phyloP scores from a whole-genome alignment of 1,139 yeast species.

The Candida sanyaensis region DNA sequence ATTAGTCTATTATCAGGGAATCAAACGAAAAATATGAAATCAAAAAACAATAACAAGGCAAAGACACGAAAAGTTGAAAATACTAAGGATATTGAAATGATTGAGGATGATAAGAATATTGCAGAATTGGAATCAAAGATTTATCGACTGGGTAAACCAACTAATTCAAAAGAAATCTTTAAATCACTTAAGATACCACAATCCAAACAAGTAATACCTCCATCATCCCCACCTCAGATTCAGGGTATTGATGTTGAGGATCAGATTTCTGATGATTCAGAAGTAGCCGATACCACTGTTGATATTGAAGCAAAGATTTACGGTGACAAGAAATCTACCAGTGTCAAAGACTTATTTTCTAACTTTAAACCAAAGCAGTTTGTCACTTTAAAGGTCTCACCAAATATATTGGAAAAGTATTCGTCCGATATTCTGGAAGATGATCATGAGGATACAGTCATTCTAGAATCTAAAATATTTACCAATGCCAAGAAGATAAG shows the following conservation, averaged over 20 bases:
- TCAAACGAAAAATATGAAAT: conserved; percentile 4
- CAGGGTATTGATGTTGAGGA: neutral
- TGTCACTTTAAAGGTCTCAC: neutral
- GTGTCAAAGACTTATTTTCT: conserved; percentile 23
- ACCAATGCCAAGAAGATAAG: conserved; percentile 3
- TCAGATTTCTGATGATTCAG: conserved; percentile 1
- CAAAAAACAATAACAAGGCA: neutral
- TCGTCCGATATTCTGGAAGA: neutral
- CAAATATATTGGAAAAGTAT: neutral
- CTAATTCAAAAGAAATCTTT: neutral
- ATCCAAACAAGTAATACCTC: neutral
- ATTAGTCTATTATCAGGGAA: conserved; percentile 14
- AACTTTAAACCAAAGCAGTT: conserved; percentile 9
- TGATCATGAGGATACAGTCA: neutral
- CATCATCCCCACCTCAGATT: neutral
- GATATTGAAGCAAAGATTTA: conserved; percentile 38
- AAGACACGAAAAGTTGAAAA: conserved; percentile 4
- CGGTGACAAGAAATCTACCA: conserved; percentile 22
- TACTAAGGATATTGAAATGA: neutral
- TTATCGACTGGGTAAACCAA: neutral
- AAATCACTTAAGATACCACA: neutral
- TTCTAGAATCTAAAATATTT: conserved; percentile 11
- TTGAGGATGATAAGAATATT: neutral
- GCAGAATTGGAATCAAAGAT: neutral
- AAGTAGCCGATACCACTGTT: conserved; percentile 2